phyloP scores from a whole-genome alignment of 2,329 filamentous ascomycete genomes.

The Penicillium italicum region DNA sequence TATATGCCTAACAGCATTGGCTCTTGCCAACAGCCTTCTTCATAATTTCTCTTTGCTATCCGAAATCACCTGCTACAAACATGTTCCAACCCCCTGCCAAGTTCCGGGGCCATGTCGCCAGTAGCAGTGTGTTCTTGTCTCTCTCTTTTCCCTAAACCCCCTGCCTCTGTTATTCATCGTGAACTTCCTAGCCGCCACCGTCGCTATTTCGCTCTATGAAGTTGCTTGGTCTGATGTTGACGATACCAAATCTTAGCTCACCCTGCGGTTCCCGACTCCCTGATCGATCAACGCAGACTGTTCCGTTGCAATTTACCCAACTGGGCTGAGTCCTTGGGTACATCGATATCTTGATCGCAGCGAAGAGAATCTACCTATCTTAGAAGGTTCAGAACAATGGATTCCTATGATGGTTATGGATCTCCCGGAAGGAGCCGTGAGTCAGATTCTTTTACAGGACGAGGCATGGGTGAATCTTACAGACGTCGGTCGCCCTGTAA shows the following conservation, averaged over 20 bases:
- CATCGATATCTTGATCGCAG: neutral
- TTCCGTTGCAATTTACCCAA: neutral
- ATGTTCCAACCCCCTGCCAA: slow-evolving; percentile 14
- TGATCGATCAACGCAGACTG: neutral
- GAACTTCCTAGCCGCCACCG: slow-evolving; percentile 21
- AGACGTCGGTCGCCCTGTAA: slow-evolving; percentile 48
- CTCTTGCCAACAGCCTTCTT: slow-evolving; percentile 16
- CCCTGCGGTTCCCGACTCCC: slow-evolving; percentile 8
- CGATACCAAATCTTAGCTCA: slow-evolving; percentile 38
- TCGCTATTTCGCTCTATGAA: slow-evolving; percentile 21
- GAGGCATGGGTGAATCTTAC: slow-evolving; percentile 40
- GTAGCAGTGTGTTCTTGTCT: slow-evolving; percentile 20
- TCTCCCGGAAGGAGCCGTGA: slow-evolving; percentile 45
- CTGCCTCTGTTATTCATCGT: slow-evolving; percentile 24
- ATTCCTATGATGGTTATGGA: slow-evolving; percentile 46
- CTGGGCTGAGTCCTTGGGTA: neutral
- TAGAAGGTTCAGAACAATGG: slow-evolving; percentile 33
- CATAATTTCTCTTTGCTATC: slow-evolving; percentile 20
- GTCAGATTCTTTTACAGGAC: slow-evolving; percentile 37
- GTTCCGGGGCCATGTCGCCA: slow-evolving; percentile 13
- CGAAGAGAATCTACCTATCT: neutral
- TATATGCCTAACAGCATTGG: slow-evolving; percentile 11
- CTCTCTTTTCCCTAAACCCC: slow-evolving; percentile 19
- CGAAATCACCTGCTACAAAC: slow-evolving; percentile 11
- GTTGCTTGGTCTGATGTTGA: slow-evolving; percentile 37